Evolutionary conservation across 192 early-diverging fungal species (phyloP), one percentile per base, ranked within the genome.

Genomic region (Phlyctochytrium arcticum): DNA sequence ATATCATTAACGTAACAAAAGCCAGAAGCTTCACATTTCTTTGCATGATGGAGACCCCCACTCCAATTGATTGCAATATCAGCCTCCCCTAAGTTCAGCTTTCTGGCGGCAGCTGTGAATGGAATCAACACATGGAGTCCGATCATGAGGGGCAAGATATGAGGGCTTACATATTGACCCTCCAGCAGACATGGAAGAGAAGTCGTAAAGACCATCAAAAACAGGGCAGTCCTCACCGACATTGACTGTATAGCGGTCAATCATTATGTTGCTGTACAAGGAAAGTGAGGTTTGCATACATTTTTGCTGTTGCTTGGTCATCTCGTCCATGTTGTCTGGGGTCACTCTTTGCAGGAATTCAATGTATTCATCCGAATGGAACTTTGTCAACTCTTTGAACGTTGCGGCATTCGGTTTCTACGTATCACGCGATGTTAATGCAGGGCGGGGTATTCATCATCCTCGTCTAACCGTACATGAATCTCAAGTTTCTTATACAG

Each of bases 1-100:
- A 96, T 93, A 65, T 99, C 97, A 69, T 99, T 99, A 10, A 98
- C 91, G 69, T 95, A 99, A 70, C 97, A 99, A 70, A 98, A 99
- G 4, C 97, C 97, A 42, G 89, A 86, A 1, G 97, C 97, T 56
- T 92, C 90, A 54, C 67, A 73, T 33, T 90, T 86, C 57, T 90
- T 89, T 21, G 90, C 90, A 63, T 98, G 96, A 77, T 99, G 94
- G 27, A 98, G 79, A 10, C 97, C 97, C 62, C 97, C 97, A 23
- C 91, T 92, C 97, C 97, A 99, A 73, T 99, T 95, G 35, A 99
- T 89, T 17, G 91, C 90, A 58, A 98, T 96, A 55, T 99, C 95
- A 4, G 89, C 75, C 6, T 86, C 86, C 26, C 87, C 88, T 8
- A 80, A 71, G 2, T 90, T 87, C 36, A 99, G 67, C 59, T 94